Evolutionary conservation across 169 alveolate genomes (phyloP).

Genomic region (Eimeria falciformis): DNA sequence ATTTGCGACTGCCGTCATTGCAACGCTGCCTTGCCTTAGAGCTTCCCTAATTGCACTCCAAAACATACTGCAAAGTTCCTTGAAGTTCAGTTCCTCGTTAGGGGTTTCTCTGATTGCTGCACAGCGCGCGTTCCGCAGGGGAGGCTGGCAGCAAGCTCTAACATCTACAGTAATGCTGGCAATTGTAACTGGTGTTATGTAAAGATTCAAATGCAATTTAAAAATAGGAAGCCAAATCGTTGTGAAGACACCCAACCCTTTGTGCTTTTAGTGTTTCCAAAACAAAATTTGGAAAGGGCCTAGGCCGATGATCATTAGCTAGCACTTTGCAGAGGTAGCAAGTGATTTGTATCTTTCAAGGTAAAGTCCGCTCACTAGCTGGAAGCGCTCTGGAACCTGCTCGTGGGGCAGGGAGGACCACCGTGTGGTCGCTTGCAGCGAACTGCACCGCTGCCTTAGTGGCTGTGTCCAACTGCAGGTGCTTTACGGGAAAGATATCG

Average conservation of each 20-base stretch:
- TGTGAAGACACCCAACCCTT: too few relatives aligned
- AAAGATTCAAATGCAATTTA: too few relatives aligned
- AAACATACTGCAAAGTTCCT: constrained; percentile 50
- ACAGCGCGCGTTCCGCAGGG: too few relatives aligned
- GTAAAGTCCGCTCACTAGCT: constrained; percentile 13
- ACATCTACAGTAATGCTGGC: too few relatives aligned
- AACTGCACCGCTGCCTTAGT: constrained; percentile 63
- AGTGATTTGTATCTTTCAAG: neutral
- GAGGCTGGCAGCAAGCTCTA: too few relatives aligned
- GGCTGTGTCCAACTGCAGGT: constrained; percentile 21
- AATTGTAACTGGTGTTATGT: too few relatives aligned
- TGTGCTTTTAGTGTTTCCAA: too few relatives aligned
- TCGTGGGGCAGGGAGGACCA: neutral
- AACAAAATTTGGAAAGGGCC: too few relatives aligned
- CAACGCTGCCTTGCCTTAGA: constrained; percentile 6
- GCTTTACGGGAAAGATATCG: neutral
- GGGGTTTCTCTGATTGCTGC: constrained; percentile 5
- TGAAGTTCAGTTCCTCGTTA: constrained; percentile 17
- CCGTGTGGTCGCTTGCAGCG: constrained; percentile 15
- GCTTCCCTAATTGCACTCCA: constrained; percentile 61
- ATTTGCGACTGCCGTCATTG: neutral
- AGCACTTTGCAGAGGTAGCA: too few relatives aligned
- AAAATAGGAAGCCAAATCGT: too few relatives aligned
- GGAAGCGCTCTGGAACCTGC: neutral
- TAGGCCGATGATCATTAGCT: too few relatives aligned